A percentile compares a stretch with the other conserved stretches of the same genome.
Conservation (phyloP, 2,329 filamentous ascomycete genomes). For the Botryotinia narcissicola region DNA sequence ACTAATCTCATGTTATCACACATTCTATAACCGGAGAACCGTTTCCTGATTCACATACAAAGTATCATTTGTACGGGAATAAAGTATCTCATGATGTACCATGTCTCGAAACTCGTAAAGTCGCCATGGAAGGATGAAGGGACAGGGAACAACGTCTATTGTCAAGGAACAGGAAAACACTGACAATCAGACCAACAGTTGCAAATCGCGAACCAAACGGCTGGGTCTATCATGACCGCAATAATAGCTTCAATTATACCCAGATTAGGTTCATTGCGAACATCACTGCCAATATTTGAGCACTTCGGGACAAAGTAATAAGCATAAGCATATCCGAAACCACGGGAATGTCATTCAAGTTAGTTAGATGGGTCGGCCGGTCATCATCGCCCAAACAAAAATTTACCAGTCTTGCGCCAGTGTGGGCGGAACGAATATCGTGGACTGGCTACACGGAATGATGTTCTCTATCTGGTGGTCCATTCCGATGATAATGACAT, state of each 20-base stretch:
- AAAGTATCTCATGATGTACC: neutral
- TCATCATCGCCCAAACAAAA: neutral
- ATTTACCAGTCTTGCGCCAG: neutral
- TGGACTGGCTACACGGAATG: neutral
- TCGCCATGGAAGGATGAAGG: neutral
- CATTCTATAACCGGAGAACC: neutral
- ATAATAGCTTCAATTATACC: neutral
- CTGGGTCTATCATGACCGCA: neutral
- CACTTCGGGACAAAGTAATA: neutral
- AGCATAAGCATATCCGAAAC: neutral
- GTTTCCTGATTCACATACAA: neutral
- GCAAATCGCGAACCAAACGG: neutral
- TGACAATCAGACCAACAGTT: neutral
- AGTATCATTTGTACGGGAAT: neutral
- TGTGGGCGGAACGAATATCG: neutral
- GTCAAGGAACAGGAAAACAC: neutral
- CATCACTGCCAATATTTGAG: neutral
- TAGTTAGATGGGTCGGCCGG: neutral
- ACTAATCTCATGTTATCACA: neutral
- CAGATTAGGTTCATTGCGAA: neutral
- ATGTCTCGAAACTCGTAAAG: neutral
- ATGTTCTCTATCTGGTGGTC: conserved; percentile 4
- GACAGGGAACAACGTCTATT: neutral
- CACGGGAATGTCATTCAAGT: neutral
- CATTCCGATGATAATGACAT: neutral